phyloP scores from a whole-genome alignment of 2,329 filamentous ascomycete genomes.

The Sporothrix euskadiensis region DNA sequence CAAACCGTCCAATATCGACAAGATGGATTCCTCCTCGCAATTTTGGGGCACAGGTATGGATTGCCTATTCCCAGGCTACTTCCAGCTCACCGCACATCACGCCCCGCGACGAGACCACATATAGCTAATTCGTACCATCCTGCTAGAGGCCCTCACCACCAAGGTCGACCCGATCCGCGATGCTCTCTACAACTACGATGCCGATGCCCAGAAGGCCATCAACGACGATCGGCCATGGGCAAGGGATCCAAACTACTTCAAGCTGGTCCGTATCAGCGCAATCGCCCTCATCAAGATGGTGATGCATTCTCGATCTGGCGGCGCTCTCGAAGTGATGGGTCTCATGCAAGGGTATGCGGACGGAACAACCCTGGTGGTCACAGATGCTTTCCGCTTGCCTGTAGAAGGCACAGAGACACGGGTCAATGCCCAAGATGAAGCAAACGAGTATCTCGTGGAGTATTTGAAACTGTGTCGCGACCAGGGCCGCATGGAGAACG shows the following conservation, averaged over 20 bases:
- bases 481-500: conserved; percentile 80
- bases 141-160: conserved; percentile 76
- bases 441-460: conserved; percentile 94
- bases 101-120: not conserved
- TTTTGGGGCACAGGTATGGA: conserved; percentile 55
- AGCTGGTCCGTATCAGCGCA: conserved; percentile 87
- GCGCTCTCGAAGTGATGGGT: conserved; percentile 92
- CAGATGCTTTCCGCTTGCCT: conserved; percentile 88
- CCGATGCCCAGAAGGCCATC: conserved; percentile 65
- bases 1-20: not conserved
- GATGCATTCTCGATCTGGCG: conserved; percentile 96
- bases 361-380: conserved; percentile 83
- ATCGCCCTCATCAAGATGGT: conserved; percentile 98
- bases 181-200: conserved; percentile 84
- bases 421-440: conserved; percentile 93
- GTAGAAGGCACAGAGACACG: conserved; percentile 98
- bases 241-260: conserved; percentile 82
- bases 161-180: conserved; percentile 84
- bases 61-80: not conserved
- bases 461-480: conserved; percentile 77
- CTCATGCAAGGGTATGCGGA: conserved; percentile 95
- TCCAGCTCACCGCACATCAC: not conserved
- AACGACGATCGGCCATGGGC: conserved; percentile 71
- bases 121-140: not conserved
- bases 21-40: conserved; percentile 59